These are phyloP conservation scores for Isoetes engelmannii DNA, from an alignment of 83 land plant genomes.

Conservation along the genomic window DNA sequence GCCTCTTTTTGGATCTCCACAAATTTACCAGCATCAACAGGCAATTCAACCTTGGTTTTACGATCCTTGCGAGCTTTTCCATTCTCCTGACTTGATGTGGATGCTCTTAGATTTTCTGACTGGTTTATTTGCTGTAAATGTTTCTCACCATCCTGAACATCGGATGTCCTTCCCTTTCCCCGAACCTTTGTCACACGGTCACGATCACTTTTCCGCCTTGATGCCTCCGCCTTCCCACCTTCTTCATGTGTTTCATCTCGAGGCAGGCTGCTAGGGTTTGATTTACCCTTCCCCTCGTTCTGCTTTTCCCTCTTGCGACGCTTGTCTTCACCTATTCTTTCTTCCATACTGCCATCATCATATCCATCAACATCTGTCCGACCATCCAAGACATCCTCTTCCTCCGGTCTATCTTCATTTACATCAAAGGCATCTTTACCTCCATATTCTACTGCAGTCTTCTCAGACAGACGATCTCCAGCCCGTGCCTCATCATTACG, in stretches of 20 bases:
- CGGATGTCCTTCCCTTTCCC: conserved; percentile 52
- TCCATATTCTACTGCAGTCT: conserved; percentile 10
- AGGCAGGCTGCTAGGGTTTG: conserved; percentile 12
- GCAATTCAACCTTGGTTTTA: too few species aligned
- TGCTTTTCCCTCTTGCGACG: conserved; percentile 35
- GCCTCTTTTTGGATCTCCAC: too few species aligned
- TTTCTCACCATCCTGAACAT: conserved; percentile 46
- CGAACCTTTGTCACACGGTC: conserved; percentile 40
- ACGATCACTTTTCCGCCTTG: conserved; percentile 48
- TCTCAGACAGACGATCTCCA: background rate
- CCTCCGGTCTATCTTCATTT: conserved; percentile 18
- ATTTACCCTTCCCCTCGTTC: conserved; percentile 43
- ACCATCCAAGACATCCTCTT: conserved; percentile 18
- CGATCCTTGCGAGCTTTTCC: too few species aligned
- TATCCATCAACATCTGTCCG: conserved; percentile 19
- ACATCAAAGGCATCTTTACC: conserved; percentile 34
- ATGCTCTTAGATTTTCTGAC: conserved; percentile 25
- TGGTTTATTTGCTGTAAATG: conserved; percentile 4
- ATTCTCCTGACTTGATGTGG: too few species aligned
- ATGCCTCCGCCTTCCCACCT: conserved; percentile 49
- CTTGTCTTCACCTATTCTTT: conserved; percentile 40
- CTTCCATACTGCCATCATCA: conserved; percentile 44
- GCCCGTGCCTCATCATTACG: background rate
- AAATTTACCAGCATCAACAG: too few species aligned
- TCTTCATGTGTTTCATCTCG: conserved; percentile 64